Base-by-base conservation (phyloP, 2,329 filamentous ascomycete genomes). In the Aulographum hederae region DNA sequence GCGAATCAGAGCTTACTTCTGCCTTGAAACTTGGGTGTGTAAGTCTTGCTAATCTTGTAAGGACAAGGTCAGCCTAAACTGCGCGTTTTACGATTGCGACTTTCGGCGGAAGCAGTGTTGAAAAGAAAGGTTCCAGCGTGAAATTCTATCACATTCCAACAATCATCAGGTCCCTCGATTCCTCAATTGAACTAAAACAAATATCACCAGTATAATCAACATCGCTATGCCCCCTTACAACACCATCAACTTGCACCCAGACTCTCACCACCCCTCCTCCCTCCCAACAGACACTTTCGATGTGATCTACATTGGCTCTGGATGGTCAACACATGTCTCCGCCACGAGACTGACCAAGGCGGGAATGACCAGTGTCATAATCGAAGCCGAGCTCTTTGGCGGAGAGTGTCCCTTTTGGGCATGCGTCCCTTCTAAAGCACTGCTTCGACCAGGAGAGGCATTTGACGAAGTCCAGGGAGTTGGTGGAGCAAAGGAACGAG, bases 321-420 rank as follows among this genome's bases (percentile, higher is more conserved):
- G 31, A 8, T 17, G 10, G 6, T 11, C 18, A 6, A 11, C 20
- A 6, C 6, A 12, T 11, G 10, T 32, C 16, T 10, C 20, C 16
- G 20, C 10, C 6, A 15, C 8, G 6, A 20, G 31, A 11, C 31
- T 32, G 16, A 15, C 33, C 14, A 28, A 32, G 6, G 29, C 35
- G 12, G 34, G 34, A 4, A 18, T 35, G 8, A 20, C 12, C 12
- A 26, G 32, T 17, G 20, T 18, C 18, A n/a, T 28, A 12, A 21
- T 37, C n/a, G 10, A 32, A 26, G 4, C 28, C 15, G 35, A 37
- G 30, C 33, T 37, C n/a, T 35, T 34, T 18, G 37, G 37, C 32
- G 37, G 37, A 19, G 37, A 38, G 11, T 38, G 37, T 29, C 37
- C 19, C 13, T 38, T 32, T 26, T 38, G 28, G 14, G 37, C 18